Evolutionary conservation across 2,329 filamentous ascomycete genomes (phyloP).

Genomic region (Talaromyces piceae): DNA sequence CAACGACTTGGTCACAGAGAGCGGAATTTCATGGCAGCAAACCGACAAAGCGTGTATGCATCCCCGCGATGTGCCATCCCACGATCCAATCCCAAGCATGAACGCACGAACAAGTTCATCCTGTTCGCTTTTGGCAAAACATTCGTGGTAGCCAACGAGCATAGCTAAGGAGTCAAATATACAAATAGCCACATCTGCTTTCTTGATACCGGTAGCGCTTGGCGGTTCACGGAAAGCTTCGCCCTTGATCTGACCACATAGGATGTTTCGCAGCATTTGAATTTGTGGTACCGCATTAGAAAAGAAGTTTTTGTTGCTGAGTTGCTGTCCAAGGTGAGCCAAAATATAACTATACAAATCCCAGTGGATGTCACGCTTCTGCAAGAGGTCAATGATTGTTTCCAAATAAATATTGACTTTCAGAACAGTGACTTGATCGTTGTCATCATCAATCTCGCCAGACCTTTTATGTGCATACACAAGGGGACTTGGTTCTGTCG

Average conservation of each 20-base stretch:
- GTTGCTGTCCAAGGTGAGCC: slow-evolving; percentile 75
- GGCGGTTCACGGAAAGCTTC: slow-evolving; percentile 78
- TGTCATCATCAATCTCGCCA: slow-evolving; percentile 12
- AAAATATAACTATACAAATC: slow-evolving; percentile 88
- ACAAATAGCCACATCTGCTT: slow-evolving; percentile 81
- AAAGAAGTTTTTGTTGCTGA: slow-evolving; percentile 86
- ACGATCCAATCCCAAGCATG: slow-evolving; percentile 72
- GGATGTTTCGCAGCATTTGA: slow-evolving; percentile 62
- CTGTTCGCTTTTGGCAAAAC: slow-evolving; percentile 76
- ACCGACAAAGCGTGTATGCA: slow-evolving; percentile 94
- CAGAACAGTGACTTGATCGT: slow-evolving; percentile 40
- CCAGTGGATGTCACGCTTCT: slow-evolving; percentile 67
- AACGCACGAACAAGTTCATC: slow-evolving; percentile 86
- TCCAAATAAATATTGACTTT: slow-evolving; percentile 68
- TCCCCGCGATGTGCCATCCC: slow-evolving; percentile 79
- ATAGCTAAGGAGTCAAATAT: slow-evolving; percentile 81
- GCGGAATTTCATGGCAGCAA: slow-evolving; percentile 88
- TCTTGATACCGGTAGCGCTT: slow-evolving; percentile 67
- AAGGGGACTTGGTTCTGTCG: slow-evolving; percentile 41
- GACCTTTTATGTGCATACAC: slow-evolving; percentile 41
- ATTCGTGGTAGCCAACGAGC: slow-evolving; percentile 80
- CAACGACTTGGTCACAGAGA: slow-evolving; percentile 76
- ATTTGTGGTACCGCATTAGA: slow-evolving; percentile 65
- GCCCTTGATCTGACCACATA: slow-evolving; percentile 76
- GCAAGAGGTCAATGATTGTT: slow-evolving; percentile 63